Conservation (phyloP, 2,329 filamentous ascomycete genomes). For the Ophiostoma tasmaniense region DNA sequence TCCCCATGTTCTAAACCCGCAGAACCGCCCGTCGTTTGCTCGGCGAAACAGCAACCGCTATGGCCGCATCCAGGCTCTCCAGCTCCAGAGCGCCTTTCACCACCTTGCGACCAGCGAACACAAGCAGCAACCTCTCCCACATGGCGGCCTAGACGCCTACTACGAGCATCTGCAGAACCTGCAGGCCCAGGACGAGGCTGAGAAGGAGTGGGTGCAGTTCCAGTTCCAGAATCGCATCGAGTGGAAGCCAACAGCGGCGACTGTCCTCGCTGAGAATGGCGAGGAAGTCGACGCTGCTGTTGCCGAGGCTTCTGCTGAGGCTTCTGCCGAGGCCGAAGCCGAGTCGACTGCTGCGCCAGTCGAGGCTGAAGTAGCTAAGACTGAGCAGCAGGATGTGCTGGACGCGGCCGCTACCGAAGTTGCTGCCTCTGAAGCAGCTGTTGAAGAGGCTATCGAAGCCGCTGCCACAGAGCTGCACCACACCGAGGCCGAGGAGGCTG, state of each 20-base stretch:
- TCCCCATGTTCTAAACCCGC: conserved; percentile 65
- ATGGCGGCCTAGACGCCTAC: conserved; percentile 76
- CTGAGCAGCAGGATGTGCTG: neutral
- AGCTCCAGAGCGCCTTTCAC: conserved; percentile 73
- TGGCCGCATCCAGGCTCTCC: conserved; percentile 49
- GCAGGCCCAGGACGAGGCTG: conserved; percentile 56
- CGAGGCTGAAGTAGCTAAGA: neutral
- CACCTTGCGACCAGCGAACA: conserved; percentile 50
- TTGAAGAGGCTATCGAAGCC: neutral
- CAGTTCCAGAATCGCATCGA: conserved; percentile 83
- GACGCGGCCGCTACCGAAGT: conserved; percentile 17
- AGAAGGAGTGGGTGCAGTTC: conserved; percentile 84
- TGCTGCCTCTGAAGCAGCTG: neutral
- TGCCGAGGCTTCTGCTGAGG: conserved; percentile 25
- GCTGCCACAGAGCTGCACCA: neutral
- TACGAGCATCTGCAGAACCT: conserved; percentile 82
- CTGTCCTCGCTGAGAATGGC: conserved; percentile 42
- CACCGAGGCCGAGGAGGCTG: conserved; percentile 38
- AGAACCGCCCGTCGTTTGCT: conserved; percentile 55
- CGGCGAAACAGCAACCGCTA: conserved; percentile 49
- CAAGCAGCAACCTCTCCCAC: conserved; percentile 40
- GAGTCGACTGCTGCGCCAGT: neutral
- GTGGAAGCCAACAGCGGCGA: conserved; percentile 62
- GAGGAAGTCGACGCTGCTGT: conserved; percentile 22
- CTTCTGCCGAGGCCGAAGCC: conserved; percentile 15